Conservation (phyloP, 192 early-diverging fungal species). For the Lobosporangium transversale region DNA sequence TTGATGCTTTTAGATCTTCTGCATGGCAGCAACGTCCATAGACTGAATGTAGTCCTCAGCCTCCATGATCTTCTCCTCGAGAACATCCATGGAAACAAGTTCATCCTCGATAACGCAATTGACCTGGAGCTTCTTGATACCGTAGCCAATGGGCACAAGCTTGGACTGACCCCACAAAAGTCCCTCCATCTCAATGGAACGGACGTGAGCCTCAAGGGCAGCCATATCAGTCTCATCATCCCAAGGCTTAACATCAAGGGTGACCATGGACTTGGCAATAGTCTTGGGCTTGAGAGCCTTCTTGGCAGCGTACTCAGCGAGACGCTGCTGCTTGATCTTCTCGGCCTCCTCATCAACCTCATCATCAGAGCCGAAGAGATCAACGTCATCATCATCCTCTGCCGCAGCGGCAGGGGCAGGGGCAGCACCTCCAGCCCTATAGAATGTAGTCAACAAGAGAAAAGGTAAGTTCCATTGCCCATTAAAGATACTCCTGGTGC, state of each 20-base stretch:
- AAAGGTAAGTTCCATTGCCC: too few relatives aligned
- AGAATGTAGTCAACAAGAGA: not conserved
- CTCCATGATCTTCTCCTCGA: constrained; percentile 80
- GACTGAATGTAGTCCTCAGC: constrained; percentile 93
- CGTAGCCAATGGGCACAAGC: constrained; percentile 88
- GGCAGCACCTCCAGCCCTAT: constrained; percentile 68
- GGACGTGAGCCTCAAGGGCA: constrained; percentile 77
- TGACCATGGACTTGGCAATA: constrained; percentile 91
- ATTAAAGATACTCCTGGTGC: too few relatives aligned
- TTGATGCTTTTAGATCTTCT: constrained; percentile 80
- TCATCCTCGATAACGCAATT: constrained; percentile 93
- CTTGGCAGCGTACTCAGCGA: constrained; percentile 91
- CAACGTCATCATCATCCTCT: constrained; percentile 93
- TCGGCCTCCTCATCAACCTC: constrained; percentile 93
- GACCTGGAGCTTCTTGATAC: constrained; percentile 97
- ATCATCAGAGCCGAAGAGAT: constrained; percentile 96
- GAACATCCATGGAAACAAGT: constrained; percentile 88
- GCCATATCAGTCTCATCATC: constrained; percentile 94
- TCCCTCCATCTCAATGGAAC: constrained; percentile 84
- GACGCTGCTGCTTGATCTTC: constrained; percentile 85
- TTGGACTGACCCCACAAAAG: constrained; percentile 88
- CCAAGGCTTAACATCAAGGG: constrained; percentile 98
- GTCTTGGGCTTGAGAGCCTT: constrained; percentile 90
- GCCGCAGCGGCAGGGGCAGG: constrained; percentile 66
- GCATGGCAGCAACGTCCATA: constrained; percentile 88